Percentiles rank a stretch among this genome's conserved stretches.
Conservation (phyloP, 129 eudicot genomes). For the Kitagawia praeruptora region DNA sequence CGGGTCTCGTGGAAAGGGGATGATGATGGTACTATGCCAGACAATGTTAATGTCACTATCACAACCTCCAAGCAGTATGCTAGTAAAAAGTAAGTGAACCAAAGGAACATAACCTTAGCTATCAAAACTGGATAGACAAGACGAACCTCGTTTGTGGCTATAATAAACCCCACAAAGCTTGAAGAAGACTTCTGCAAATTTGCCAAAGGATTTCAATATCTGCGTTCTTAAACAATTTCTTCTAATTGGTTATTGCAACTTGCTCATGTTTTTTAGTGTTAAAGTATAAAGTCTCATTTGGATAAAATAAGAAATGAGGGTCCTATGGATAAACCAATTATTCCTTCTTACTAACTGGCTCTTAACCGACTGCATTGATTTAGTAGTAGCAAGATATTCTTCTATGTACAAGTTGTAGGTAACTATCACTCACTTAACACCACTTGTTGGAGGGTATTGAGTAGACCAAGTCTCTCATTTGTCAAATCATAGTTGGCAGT, state of each 20-base stretch:
- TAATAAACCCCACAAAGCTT: not conserved
- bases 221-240: not conserved
- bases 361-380: not conserved
- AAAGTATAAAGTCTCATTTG: no score
- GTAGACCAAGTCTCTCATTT: not conserved
- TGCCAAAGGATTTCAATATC: not conserved
- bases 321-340: not conserved
- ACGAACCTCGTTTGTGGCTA: not conserved
- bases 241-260: not conserved
- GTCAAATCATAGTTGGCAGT: not conserved
- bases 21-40: no score
- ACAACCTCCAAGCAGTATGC: no score
- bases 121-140: not conserved
- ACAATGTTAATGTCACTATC: no score
- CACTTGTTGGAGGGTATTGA: not conserved
- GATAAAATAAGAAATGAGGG: not conserved
- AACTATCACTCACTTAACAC: not conserved
- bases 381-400: not conserved
- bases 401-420: not conserved
- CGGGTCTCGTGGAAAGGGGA: no score
- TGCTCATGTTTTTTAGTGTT: no score
- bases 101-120: not conserved
- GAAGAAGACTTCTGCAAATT: not conserved
- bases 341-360: not conserved
- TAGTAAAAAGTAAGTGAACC: not conserved